A percentile compares a stretch with the other conserved stretches of the same genome.
Evolutionary conservation across 768 basidiomycete genomes (phyloP).

Genomic region (Erythrobasidium yunnanense): DNA sequence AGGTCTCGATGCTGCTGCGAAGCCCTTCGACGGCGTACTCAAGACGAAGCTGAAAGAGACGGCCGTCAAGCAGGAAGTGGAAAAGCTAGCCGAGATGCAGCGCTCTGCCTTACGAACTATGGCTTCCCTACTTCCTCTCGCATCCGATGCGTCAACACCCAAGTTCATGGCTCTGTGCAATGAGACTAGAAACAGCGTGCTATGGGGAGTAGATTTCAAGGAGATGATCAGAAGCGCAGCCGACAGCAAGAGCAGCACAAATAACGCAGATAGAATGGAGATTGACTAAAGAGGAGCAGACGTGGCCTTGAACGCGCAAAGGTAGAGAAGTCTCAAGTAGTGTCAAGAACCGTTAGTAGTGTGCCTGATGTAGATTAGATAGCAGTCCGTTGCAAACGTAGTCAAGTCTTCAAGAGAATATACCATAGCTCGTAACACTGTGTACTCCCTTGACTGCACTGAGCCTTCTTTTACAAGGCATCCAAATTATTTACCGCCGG

Average conservation of each 20-base stretch:
- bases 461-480: background rate
- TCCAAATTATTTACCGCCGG: background rate
- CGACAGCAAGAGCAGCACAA: background rate
- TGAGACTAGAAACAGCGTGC: background rate
- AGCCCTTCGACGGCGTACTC: slow-evolving; percentile 75
- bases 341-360: too few species aligned
- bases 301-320: too few species aligned
- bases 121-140: slow-evolving; percentile 69
- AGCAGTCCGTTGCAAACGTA: too few species aligned
- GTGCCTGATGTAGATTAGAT: too few species aligned
- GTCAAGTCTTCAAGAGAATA: too few species aligned
- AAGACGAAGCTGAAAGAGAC: slow-evolving; percentile 88
- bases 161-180: background rate
- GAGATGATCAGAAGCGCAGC: slow-evolving; percentile 5
- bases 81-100: slow-evolving; percentile 79
- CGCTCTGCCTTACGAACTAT: slow-evolving; percentile 78
- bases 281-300: slow-evolving; percentile 14
- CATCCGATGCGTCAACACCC: background rate
- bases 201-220: slow-evolving; percentile 16
- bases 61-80: slow-evolving; percentile 75
- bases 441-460: background rate
- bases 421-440: too few species aligned
- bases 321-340: too few species aligned
- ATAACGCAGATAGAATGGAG: slow-evolving; percentile 13
- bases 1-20: slow-evolving; percentile 66